Percentiles rank a stretch among this genome's conserved stretches.
Conservation (phyloP, 257 asterid genomes). For the Solanum tarapatanum region DNA sequence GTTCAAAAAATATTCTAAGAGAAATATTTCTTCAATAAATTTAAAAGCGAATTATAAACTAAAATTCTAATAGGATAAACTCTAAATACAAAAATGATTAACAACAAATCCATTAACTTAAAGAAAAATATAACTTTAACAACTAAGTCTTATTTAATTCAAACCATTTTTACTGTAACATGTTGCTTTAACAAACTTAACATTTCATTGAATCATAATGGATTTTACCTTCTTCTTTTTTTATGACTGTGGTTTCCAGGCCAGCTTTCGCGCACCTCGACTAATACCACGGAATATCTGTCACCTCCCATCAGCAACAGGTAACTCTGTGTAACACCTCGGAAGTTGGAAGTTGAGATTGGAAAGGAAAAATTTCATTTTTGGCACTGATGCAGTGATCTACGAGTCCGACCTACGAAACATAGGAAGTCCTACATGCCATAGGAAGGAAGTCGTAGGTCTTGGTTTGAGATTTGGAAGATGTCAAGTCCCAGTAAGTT, state of each 20-base stretch:
- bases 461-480: neutral
- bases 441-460: neutral
- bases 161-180: neutral
- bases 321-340: neutral
- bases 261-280: neutral
- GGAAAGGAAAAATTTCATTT: neutral
- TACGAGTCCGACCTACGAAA: neutral
- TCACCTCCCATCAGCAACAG: neutral
- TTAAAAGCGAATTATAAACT: neutral
- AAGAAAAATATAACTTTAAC: neutral
- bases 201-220: neutral
- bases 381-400: neutral
- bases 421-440: neutral
- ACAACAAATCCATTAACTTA: neutral
- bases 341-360: neutral
- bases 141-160: neutral
- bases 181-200: neutral
- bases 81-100: neutral
- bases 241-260: neutral
- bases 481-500: neutral
- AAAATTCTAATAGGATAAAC: neutral
- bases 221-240: neutral
- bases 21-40: neutral
- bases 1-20: neutral
- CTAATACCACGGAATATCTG: neutral